Conservation (phyloP, 306 rosid genomes). For the Prunus mume region DNA sequence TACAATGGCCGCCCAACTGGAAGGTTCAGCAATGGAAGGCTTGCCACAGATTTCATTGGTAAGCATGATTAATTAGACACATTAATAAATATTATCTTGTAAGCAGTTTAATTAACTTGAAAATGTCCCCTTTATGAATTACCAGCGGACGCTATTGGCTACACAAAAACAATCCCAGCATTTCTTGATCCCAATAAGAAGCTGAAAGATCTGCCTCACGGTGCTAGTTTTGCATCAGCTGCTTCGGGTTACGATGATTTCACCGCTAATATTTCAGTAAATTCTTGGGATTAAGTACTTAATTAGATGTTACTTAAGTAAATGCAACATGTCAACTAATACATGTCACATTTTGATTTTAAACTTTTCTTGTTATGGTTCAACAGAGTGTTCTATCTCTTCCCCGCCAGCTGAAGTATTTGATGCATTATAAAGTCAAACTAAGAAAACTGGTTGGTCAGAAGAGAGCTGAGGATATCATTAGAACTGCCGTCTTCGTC, state of each 20-base stretch:
- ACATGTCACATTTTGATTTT: not conserved
- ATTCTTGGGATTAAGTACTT: not conserved
- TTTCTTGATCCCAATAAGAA: constrained; percentile 65
- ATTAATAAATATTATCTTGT: not conserved
- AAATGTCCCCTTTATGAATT: not conserved
- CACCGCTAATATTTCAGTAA: constrained; percentile 68
- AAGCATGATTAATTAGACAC: not conserved
- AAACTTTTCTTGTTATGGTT: not conserved
- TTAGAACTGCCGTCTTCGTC: constrained; percentile 43
- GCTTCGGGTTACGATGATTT: constrained; percentile 74
- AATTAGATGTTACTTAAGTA: too few species aligned
- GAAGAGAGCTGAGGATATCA: constrained; percentile 37
- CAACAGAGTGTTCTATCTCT: constrained; percentile 60
- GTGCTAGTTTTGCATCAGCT: constrained; percentile 86
- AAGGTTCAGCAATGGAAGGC: constrained; percentile 66
- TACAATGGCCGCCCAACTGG: constrained; percentile 59
- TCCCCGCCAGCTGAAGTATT: constrained; percentile 53
- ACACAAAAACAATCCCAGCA: constrained; percentile 46
- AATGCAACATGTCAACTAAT: not conserved
- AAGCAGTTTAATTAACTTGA: not conserved
- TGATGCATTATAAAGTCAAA: constrained; percentile 58
- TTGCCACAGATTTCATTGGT: constrained; percentile 77
- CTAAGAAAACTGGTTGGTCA: constrained; percentile 44
- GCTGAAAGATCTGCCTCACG: constrained; percentile 45
- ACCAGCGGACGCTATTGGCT: constrained; percentile 74